Evolutionary conservation across 1,284 basidiomycete species (phyloP).

Genomic region (Apiotrichum mycotoxinovorans): DNA sequence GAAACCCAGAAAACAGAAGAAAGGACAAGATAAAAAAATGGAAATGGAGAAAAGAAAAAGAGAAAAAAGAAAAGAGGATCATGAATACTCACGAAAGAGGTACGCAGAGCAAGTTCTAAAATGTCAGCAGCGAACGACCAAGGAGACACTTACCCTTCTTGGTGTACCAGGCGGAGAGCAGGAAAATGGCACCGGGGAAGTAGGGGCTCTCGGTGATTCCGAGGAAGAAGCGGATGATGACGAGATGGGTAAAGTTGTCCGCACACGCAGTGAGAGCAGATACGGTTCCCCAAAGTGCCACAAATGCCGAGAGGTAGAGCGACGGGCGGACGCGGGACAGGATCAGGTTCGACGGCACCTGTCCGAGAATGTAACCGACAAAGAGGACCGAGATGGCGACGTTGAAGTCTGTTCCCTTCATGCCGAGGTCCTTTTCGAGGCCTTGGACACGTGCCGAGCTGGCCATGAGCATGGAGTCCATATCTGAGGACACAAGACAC

Average conservation of each 20-base stretch:
- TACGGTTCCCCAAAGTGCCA: slow-evolving; percentile 11
- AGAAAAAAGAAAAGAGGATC: too few relatives aligned
- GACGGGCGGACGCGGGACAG: slow-evolving; percentile 17
- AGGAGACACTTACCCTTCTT: slow-evolving; percentile 17
- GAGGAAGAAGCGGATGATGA: slow-evolving; percentile 21
- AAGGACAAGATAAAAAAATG: too few relatives aligned
- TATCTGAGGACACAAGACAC: too few relatives aligned
- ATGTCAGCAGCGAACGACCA: too few relatives aligned
- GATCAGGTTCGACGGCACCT: slow-evolving; percentile 21
- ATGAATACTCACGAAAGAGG: too few relatives aligned
- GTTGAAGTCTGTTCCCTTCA: slow-evolving; percentile 32
- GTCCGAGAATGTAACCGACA: slow-evolving; percentile 37
- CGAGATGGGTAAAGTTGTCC: slow-evolving; percentile 16
- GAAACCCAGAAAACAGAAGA: too few relatives aligned
- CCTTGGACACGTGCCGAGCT: too few relatives aligned
- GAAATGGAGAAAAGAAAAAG: too few relatives aligned
- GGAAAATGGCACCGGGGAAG: slow-evolving; percentile 21
- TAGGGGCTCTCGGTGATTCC: slow-evolving; percentile 36
- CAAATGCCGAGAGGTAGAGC: slow-evolving; percentile 23
- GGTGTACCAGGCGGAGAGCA: slow-evolving; percentile 27
- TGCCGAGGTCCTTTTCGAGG: slow-evolving; percentile 33
- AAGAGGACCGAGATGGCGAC: slow-evolving; percentile 38
- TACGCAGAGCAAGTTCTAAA: slow-evolving; percentile 5
- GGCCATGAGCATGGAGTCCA: too few relatives aligned
- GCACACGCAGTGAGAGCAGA: neutral